Percentiles rank a stretch among this genome's conserved stretches.
phyloP scores from a whole-genome alignment of 1,139 yeast species.

The Saccharomyces hybrid region DNA sequence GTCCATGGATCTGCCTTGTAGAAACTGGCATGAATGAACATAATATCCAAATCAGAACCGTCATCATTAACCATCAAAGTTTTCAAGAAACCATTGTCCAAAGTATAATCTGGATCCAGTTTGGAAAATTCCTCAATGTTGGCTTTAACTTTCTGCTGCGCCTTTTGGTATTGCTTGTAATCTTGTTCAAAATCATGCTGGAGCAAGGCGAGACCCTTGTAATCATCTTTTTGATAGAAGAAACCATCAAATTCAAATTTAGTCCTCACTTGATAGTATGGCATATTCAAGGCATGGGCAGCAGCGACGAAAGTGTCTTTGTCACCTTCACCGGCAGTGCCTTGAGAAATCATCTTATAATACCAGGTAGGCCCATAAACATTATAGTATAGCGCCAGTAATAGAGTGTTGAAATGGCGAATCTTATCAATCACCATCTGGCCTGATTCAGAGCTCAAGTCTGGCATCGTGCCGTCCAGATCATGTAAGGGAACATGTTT shows the following conservation, averaged over 20 bases:
- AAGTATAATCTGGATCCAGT: slow-evolving; percentile 13
- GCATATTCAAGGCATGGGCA: slow-evolving; percentile 42
- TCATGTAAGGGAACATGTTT: slow-evolving; percentile 41
- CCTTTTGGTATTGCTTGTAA: slow-evolving; percentile 26
- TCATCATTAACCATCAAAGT: slow-evolving; percentile 10
- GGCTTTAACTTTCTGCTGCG: slow-evolving; percentile 10
- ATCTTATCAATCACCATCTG: slow-evolving; percentile 46
- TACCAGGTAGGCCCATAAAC: slow-evolving; percentile 47
- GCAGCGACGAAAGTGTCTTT: slow-evolving; percentile 59
- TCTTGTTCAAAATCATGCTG: slow-evolving; percentile 40
- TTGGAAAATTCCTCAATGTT: slow-evolving; percentile 7
- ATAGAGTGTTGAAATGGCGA: slow-evolving; percentile 42
- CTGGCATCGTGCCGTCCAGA: slow-evolving; percentile 48
- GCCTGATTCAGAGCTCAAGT: slow-evolving; percentile 56
- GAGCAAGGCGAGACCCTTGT: slow-evolving; percentile 38
- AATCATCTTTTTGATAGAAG: slow-evolving; percentile 31
- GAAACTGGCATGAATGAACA: slow-evolving; percentile 58
- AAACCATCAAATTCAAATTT: slow-evolving; percentile 44
- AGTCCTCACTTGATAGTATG: slow-evolving; percentile 46
- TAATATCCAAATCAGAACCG: slow-evolving; percentile 12
- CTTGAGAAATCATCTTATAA: slow-evolving; percentile 47
- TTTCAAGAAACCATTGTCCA: slow-evolving; percentile 11
- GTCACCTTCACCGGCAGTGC: slow-evolving; percentile 57
- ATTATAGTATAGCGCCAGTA: slow-evolving; percentile 51
- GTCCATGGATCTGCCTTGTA: slow-evolving; percentile 57